These are phyloP conservation scores for Acanthamoeba divionensis DNA, from an alignment of 208 protist genomes.

Conservation along the genomic window DNA sequence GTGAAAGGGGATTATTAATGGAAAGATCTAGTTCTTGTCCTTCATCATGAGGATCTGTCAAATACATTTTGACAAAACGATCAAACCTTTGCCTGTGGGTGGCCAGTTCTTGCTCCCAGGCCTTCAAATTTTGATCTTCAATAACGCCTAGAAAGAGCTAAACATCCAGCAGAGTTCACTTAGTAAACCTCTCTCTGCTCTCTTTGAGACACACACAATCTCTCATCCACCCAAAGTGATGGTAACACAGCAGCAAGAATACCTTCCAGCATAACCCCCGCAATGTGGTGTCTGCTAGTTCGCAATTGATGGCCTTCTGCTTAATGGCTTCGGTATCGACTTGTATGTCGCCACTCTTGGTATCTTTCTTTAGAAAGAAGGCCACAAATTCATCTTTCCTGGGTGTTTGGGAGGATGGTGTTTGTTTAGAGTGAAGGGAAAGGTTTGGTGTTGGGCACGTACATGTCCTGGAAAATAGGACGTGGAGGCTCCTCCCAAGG, in stretches of 20 bases:
- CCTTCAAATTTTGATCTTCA: background rate
- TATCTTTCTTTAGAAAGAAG: background rate
- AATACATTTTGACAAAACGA: background rate
- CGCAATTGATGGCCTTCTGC: constrained; percentile 10
- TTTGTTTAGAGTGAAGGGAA: background rate
- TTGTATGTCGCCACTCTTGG: background rate
- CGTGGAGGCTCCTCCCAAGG: constrained; percentile 3
- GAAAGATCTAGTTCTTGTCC: constrained; percentile 8
- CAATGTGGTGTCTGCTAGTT: background rate
- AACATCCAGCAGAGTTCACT: background rate
- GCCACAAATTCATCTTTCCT: background rate
- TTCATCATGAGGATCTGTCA: constrained; percentile 24
- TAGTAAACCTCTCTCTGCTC: too few relatives aligned
- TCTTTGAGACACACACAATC: too few relatives aligned
- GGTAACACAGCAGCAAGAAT: background rate
- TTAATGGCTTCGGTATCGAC: background rate
- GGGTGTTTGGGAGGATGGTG: background rate
- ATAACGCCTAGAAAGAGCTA: background rate
- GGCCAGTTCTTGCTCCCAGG: background rate
- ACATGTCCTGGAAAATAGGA: background rate
- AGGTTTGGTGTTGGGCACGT: background rate
- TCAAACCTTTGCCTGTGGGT: background rate
- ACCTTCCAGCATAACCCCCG: constrained; percentile 19
- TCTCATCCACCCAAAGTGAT: background rate
- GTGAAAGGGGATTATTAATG: constrained; percentile 71